phyloP scores from a whole-genome alignment of 352 stramenopile species.

The Halophytophthora batemanensis region DNA sequence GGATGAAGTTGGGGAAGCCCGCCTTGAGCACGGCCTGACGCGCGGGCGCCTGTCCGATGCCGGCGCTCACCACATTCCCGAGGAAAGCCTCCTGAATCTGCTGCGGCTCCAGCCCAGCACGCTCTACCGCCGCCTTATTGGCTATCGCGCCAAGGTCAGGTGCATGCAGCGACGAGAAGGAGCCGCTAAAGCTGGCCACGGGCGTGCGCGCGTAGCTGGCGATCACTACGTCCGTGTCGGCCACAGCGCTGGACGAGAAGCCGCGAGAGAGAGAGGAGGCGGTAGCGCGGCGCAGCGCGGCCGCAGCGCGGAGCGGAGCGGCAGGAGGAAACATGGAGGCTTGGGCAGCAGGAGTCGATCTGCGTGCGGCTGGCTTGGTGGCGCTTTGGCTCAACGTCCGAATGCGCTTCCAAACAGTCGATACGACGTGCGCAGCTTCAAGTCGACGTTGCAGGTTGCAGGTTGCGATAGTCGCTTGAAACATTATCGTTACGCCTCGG shows the following conservation, averaged over 20 bases:
- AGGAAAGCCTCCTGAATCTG: conserved; percentile 96
- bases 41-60: conserved; percentile 95
- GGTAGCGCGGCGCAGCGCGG: conserved; percentile 14
- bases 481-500: not conserved
- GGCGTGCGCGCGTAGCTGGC: conserved; percentile 94
- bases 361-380: conserved; percentile 9
- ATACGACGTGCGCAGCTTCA: conserved; percentile 24
- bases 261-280: conserved; percentile 38
- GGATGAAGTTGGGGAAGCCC: conserved; percentile 89
- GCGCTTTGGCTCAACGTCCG: not conserved
- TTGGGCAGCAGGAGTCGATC: conserved; percentile 1
- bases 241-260: conserved; percentile 68
- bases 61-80: conserved; percentile 96
- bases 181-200: conserved; percentile 95
- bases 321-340: too few species aligned
- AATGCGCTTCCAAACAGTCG: conserved; percentile 15
- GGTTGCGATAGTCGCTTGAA: too few species aligned
- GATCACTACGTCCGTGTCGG: conserved; percentile 90
- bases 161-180: conserved; percentile 84
- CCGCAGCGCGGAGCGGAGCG: not conserved
- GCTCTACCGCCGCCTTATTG: conserved; percentile 82
- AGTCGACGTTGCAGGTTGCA: conserved; percentile 17
- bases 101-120: conserved; percentile 54
- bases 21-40: conserved; percentile 92
- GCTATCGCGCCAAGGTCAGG: conserved; percentile 92